Evolutionary conservation across 2,329 filamentous ascomycete genomes (phyloP).

Genomic region (Colletotrichum karsti): DNA sequence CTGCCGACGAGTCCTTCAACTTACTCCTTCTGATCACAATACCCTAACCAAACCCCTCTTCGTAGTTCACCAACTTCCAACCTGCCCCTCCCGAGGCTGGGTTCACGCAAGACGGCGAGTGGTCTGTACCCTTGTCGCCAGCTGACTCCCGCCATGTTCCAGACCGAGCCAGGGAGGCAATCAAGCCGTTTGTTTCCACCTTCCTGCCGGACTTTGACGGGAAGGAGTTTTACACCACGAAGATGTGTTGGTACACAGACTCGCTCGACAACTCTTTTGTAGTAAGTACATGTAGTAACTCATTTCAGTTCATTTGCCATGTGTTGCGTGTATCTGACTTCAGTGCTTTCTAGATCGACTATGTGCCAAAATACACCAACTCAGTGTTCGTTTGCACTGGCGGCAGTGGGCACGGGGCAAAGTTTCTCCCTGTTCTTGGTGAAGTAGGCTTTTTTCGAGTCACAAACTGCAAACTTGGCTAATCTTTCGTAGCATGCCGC

Average conservation of each 20-base stretch:
- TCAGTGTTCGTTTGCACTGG: slow-evolving; percentile 44
- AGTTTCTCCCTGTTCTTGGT: slow-evolving; percentile 44
- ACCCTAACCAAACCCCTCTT: neutral
- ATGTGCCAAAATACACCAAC: slow-evolving; percentile 38
- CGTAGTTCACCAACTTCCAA: slow-evolving; percentile 38
- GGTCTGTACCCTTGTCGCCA: slow-evolving; percentile 39
- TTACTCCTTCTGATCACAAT: neutral
- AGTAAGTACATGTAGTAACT: slow-evolving; percentile 21
- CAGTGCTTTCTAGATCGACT: slow-evolving; percentile 36
- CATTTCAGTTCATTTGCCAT: no score
- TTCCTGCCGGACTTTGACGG: slow-evolving; percentile 51
- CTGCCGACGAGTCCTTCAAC: slow-evolving; percentile 44
- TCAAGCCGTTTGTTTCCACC: slow-evolving; percentile 43
- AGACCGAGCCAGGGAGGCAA: slow-evolving; percentile 33
- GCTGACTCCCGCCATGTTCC: slow-evolving; percentile 31
- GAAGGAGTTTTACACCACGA: slow-evolving; percentile 44
- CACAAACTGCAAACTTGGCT: neutral
- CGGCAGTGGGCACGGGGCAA: slow-evolving; percentile 45
- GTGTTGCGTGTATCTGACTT: neutral
- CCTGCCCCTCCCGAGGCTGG: slow-evolving; percentile 35
- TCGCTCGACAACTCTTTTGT: slow-evolving; percentile 62
- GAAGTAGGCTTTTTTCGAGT: slow-evolving; percentile 29
- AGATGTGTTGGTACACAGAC: slow-evolving; percentile 70
- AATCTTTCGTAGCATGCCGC: slow-evolving; percentile 37
- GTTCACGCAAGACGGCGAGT: slow-evolving; percentile 39